These are phyloP conservation scores for Saksenaea vasiformis DNA, from an alignment of 371 early-diverging fungal genomes.

Conservation along the genomic window DNA sequence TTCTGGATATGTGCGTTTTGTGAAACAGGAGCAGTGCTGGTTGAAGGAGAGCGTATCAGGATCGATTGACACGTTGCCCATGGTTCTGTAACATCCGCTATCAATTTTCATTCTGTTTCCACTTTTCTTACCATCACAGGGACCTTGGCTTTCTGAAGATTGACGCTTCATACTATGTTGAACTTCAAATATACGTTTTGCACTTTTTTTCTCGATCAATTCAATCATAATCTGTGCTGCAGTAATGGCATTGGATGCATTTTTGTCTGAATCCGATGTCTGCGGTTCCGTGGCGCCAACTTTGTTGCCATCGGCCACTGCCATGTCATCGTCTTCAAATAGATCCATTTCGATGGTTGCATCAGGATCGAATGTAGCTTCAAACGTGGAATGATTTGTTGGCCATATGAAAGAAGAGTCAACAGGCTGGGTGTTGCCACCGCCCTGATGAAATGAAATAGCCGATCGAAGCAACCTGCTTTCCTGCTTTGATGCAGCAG, in stretches of 20 bases:
- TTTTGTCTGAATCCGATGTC: neutral
- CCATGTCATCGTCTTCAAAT: slow-evolving; percentile 24
- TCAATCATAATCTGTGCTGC: slow-evolving; percentile 44
- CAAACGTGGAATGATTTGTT: slow-evolving; percentile 7
- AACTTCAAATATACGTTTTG: slow-evolving; percentile 42
- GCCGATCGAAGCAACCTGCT: slow-evolving; percentile 6
- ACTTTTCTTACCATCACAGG: slow-evolving; percentile 4
- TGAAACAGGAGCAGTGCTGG: slow-evolving; percentile 11
- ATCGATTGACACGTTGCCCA: slow-evolving; percentile 33
- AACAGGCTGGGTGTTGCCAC: slow-evolving; percentile 16
- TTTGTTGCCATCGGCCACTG: neutral
- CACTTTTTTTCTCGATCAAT: slow-evolving; percentile 39
- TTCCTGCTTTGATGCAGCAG: neutral
- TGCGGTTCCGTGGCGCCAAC: slow-evolving; percentile 11
- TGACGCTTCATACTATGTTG: slow-evolving; percentile 24
- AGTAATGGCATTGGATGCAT: slow-evolving; percentile 24
- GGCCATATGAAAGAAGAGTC: slow-evolving; percentile 6
- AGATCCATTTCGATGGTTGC: slow-evolving; percentile 42
- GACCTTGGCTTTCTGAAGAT: slow-evolving; percentile 4
- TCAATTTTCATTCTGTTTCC: neutral
- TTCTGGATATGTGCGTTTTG: slow-evolving; percentile 41
- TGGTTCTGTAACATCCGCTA: slow-evolving; percentile 10
- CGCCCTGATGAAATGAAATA: slow-evolving; percentile 9
- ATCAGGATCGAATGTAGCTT: slow-evolving; percentile 37
- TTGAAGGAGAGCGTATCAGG: neutral